Percentiles rank a stretch among this genome's conserved stretches.
phyloP scores from a whole-genome alignment of 495 filamentous ascomycete species.

The Venustampulla echinocandica region DNA sequence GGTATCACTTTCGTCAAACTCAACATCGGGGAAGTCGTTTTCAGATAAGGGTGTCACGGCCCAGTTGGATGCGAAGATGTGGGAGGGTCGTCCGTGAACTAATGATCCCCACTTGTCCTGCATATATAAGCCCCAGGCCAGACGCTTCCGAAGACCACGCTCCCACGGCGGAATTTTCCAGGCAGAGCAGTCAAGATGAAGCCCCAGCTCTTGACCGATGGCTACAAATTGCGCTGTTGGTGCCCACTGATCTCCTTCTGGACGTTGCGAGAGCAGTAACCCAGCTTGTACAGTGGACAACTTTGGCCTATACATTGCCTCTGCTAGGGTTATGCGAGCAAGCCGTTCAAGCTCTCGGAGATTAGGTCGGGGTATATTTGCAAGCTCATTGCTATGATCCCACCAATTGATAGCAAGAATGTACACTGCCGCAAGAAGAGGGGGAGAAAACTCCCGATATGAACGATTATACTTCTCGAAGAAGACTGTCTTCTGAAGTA shows the following conservation, averaged over 20 bases:
- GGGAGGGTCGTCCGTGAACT: constrained; percentile 78
- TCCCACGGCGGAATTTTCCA: constrained; percentile 90
- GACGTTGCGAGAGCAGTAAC: constrained; percentile 77
- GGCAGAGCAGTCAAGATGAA: constrained; percentile 78
- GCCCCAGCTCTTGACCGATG: constrained; percentile 71
- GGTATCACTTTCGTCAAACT: constrained; percentile 43
- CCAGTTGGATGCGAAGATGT: constrained; percentile 76
- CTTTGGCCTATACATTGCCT: constrained; percentile 75
- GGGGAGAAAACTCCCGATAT: constrained; percentile 69
- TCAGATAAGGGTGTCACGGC: constrained; percentile 59
- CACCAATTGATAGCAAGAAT: constrained; percentile 88
- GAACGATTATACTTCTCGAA: constrained; percentile 73
- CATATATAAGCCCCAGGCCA: constrained; percentile 89
- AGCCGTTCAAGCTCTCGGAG: constrained; percentile 66
- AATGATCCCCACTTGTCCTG: constrained; percentile 90
- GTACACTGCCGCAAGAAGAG: constrained; percentile 82
- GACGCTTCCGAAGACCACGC: constrained; percentile 67
- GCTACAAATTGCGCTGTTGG: constrained; percentile 79
- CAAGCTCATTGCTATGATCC: constrained; percentile 60
- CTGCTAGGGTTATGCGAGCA: constrained; percentile 60
- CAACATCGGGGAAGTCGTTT: constrained; percentile 64
- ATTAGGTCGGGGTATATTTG: constrained; percentile 60
- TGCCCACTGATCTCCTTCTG: constrained; percentile 76
- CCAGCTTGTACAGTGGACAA: constrained; percentile 93
- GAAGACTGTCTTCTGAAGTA: constrained; percentile 81